Evolutionary conservation across 495 filamentous ascomycete genomes (phyloP), one percentile per base, ranked within the genome.

Genomic region (Penicillium mononematosum): DNA sequence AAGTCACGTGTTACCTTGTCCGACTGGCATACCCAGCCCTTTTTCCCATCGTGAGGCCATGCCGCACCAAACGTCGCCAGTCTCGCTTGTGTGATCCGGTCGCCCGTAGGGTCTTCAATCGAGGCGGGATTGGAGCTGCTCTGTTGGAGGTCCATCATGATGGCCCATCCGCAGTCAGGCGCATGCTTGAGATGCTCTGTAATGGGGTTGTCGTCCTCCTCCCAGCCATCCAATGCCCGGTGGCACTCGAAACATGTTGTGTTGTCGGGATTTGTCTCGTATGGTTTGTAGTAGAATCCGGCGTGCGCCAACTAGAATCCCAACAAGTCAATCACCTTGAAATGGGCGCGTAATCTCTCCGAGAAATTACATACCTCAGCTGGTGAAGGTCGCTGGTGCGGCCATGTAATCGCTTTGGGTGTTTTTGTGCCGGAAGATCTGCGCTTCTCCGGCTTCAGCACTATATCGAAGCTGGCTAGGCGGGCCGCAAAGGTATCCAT

Each of bases 31-130:
- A 87, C 78, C 90, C 91, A 95, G 19, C 91, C 91, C 62, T 81
- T 83, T 75, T 96, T 96, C 2, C 79, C 80, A 58, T 96, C 91
- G 67, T 97, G 90, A 1, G 91, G 91, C 94, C 94, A 98, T 19
- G 78, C 79, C 9, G 67, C 58, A 3, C 77, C 82, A 68, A 96
- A 98, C 0, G 94, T 98, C 29, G 82, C 84, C 60, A 79, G 81
- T 42, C 94, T 85, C 38, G 93, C 94, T 49, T 88, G 84, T 17
- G 81, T 69, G 77, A 98, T 87, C 36, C 74, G 68, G 2, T 83
- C 78, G 38, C 83, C 80, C 51, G 82, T 81, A 8, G 94, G 94
- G 69, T 96, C 87, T 55, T 90, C 85, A 38, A 76, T 76, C 58
- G 83, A 74, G 42, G 81, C 78, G 39, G 77, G 75, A 57, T 91